Evolutionary conservation across 1,139 yeast species (phyloP), one percentile per base, ranked within the genome.

Genomic region (Taphrina betulina): DNA sequence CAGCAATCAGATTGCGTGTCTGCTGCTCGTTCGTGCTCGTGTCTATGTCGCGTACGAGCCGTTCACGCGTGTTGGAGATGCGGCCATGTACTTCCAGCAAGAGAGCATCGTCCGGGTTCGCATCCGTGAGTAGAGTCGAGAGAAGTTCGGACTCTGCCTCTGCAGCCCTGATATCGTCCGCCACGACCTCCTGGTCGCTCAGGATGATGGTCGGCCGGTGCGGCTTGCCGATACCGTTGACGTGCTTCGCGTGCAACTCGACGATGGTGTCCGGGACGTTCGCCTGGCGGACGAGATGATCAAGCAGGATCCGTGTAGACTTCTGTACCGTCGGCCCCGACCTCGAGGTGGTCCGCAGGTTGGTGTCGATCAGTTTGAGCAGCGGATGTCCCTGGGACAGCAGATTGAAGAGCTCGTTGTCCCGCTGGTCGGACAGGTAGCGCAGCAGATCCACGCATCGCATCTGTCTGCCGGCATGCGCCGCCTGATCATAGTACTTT

Each of bases 391-490:
- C 44, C 19, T 29, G 46, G 22, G 17, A 19, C 14, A 50, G 37
- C 17, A 50, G 54, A 4, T 33, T 33, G 24, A 31, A 40, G n/a
- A 50, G 46, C 24, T 40, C 45, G 33, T 31, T 40, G 22, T 50
- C 46, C 17, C 31, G 35, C 24, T 42, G 44, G 14, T 50, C 54
- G 10, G 54, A 50, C 23, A 50, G 45, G 40, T 50, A 50, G 20
- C 54, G 54, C 23, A 50, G 17, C 19, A 50, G 35, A 31, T 50
- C 54, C 3, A 50, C 40, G 20, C 54, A 50, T 10, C 54, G 46
- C 12, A 42, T 14, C 33, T 50, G 54, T 3, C 54, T 41, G 8
- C 26, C 16, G 10, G 40, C 26, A 8, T 29, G 46, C 12, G 12
- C n/a, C 5, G 22, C 16, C 31, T 50, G 54, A 3, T 23, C 46